Evolutionary conservation across 2,329 filamentous ascomycete genomes (phyloP), one percentile per base, ranked within the genome.

Genomic region (Nothophaeocryptopus gaeumannii): DNA sequence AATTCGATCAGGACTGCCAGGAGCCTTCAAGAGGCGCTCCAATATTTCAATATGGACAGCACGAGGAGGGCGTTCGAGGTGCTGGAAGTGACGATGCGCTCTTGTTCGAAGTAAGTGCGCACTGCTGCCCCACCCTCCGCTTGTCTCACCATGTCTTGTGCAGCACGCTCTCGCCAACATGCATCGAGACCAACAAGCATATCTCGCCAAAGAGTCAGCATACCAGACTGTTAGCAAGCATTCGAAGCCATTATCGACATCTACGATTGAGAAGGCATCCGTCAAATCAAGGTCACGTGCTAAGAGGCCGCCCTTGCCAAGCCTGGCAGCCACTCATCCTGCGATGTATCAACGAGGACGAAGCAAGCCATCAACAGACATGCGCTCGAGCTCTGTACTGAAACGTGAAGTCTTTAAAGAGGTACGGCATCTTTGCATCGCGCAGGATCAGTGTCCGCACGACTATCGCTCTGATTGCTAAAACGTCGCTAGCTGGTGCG

Each of bases 111-210:
- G 54, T 56, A 49, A 47, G 54, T 54, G 36, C 39, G 39, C 37
- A 14, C 16, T 14, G 38, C 15, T 30, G 38, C 34, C 51, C 46
- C 42, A 41, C 35, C 15, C 38, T 37, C 31, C 51, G 32, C 34
- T 44, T 40, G 29, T 53, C 47, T 54, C 47, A 54, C 50, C 29
- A 43, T 33, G 49, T 30, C 30, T 49, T 39, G 45, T 45, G 34
- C 54, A 56, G 54, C 35, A 42, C 29, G 54, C 54, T n/a, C 42
- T 56, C 31, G 11, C 45, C 5, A 40, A 49, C 33, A 44, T 56
- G 51, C 54, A 39, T 30, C 36, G 40, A 39, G 51, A 51, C 5
- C 44, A 44, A 48, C 39, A 39, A 36, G 35, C 43, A 7, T 46
- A 39, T 5, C 15, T 45, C 43, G 30, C 26, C 26, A 12, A 33